Percentiles rank a stretch among this genome's conserved stretches.
Conservation (phyloP, 768 basidiomycete species). For the Clitopilus hobsonii region DNA sequence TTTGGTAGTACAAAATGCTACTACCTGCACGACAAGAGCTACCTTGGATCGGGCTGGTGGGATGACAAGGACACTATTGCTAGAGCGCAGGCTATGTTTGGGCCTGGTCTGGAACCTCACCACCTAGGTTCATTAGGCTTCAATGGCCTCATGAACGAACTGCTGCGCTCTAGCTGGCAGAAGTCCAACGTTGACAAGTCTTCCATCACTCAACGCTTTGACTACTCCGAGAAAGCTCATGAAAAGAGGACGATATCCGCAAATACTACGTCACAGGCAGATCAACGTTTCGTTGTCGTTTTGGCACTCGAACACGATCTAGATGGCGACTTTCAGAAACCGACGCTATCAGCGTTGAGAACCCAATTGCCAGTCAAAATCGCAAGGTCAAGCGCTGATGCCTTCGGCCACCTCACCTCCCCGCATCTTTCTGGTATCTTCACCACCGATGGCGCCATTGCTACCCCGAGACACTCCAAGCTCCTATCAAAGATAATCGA, state of each 20-base stretch:
- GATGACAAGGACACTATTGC: neutral
- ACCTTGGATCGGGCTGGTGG: neutral
- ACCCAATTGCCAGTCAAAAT: neutral
- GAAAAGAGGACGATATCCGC: neutral
- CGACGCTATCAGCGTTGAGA: neutral
- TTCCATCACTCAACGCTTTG: neutral
- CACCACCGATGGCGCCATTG: constrained; percentile 27
- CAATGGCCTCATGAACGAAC: neutral
- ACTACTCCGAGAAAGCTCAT: neutral
- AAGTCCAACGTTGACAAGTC: neutral
- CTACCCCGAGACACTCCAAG: constrained; percentile 15
- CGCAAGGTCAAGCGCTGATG: neutral
- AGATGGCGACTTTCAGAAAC: neutral
- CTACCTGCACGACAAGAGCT: neutral
- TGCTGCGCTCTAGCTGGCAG: neutral
- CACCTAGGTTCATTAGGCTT: neutral
- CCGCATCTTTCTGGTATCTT: constrained; percentile 28
- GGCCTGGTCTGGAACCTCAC: neutral
- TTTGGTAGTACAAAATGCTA: neutral
- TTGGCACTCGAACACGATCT: neutral
- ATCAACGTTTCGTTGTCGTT: neutral
- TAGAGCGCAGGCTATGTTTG: neutral
- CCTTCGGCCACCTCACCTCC: constrained; percentile 18
- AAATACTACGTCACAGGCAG: neutral
- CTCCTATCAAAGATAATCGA: constrained; percentile 24